Base-by-base conservation (phyloP, 805 yeast species). In the Suhomyces sp. region DNA sequence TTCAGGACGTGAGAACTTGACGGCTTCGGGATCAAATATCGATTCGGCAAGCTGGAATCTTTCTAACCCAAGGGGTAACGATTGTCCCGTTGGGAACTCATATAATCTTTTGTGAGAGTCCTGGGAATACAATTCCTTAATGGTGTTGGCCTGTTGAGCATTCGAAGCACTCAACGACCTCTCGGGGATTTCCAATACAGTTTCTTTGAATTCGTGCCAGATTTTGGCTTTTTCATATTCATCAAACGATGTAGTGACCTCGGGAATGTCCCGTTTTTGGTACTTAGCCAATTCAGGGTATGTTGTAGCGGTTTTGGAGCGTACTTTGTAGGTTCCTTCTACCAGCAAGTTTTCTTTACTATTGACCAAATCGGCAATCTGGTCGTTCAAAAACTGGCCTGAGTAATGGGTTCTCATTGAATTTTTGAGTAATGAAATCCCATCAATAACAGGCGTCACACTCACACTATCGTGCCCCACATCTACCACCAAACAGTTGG, bases 401-500 rank as follows among this genome's bases (percentile, higher is more conserved):
- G 88, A 85, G 47, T 80, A 79, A 43, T 73, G 78, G 2, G 95
- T 86, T 49, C 78, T 79, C 63, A 72, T 76, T 11, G 79, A 83
- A 48, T 80, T 81, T 46, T 77, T 81, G 29, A 83, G 71, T 38
- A 85, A 62, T 29, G 88, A 81, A 60, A 83, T 76, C 16, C 95
- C 95, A 60, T 83, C 95, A 40, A 81, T 78, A 14, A 84, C 88
- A 2, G 90, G 95, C 4, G 93, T 82, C 1, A 81, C 90, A 42
- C 87, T 78, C 13, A 76, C 68, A 2, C 81, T 64, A 53, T 84
- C 90, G 53, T 85, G 93, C 5, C 96, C 96, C 25, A 86, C 62
- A 56, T 88, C 95, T 25, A 88, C 91, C 25, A 88, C 88, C 20
- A 88, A 65, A 55, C 95, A 88, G 41, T 82, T 83, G 28, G 95